Percentiles rank a stretch among this genome's conserved stretches.
Conservation (phyloP, 2,329 filamentous ascomycete genomes). For the Seiridium cupressi region DNA sequence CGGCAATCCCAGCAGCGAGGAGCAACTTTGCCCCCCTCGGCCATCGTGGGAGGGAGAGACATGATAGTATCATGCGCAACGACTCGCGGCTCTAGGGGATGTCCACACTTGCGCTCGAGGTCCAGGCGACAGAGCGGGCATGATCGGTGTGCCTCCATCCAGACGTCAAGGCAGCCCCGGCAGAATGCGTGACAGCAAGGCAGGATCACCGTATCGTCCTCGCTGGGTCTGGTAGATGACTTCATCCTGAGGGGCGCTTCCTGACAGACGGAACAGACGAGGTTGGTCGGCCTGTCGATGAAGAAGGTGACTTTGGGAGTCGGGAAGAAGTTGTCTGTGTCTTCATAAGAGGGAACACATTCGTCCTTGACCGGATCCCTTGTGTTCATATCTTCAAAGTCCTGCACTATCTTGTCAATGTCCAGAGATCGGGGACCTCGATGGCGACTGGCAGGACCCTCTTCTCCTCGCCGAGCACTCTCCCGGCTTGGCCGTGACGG, state of each 20-base stretch:
- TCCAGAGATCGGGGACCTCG: not conserved
- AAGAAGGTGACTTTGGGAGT: slow-evolving; percentile 1
- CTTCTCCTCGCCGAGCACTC: not conserved
- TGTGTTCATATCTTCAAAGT: not conserved
- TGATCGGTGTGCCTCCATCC: slow-evolving; percentile 18
- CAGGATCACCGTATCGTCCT: slow-evolving; percentile 20
- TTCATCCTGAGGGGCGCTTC: not conserved
- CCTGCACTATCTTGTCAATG: not conserved
- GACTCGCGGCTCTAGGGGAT: slow-evolving; percentile 21
- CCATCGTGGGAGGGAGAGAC: slow-evolving; percentile 29
- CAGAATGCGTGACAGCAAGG: slow-evolving; percentile 35
- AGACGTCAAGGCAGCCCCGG: slow-evolving; percentile 23
- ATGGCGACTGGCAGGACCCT: not conserved
- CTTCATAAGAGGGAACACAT: not conserved
- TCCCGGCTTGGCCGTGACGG: not conserved
- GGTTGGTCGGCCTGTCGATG: not conserved
- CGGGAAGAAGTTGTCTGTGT: not conserved
- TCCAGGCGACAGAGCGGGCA: slow-evolving; percentile 34
- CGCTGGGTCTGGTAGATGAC: not conserved
- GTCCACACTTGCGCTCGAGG: slow-evolving; percentile 28
- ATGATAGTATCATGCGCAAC: slow-evolving; percentile 28
- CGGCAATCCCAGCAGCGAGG: slow-evolving; percentile 15
- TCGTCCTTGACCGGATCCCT: not conserved
- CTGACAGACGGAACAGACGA: not conserved
- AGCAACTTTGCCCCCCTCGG: slow-evolving; percentile 26